Evolutionary conservation across 2,329 filamentous ascomycete species (phyloP).

Genomic region (Aspergillus amoenus): DNA sequence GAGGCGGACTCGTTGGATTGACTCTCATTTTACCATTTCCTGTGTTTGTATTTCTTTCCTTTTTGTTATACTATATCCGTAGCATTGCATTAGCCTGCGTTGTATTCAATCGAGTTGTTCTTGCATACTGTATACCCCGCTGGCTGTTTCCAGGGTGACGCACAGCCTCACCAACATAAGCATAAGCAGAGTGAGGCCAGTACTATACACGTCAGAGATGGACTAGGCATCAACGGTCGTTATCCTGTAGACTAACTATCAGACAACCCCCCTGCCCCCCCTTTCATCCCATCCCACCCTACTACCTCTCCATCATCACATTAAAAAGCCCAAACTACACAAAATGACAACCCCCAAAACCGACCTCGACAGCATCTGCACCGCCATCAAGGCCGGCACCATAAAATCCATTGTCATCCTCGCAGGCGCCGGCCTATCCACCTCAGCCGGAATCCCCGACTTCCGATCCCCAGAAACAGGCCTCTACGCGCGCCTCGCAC

Average conservation of each 20-base stretch:
- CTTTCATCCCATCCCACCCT: too few species aligned
- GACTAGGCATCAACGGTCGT: too few species aligned
- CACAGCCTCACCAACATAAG: not conserved
- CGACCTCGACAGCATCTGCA: not conserved
- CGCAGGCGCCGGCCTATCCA: slow-evolving; percentile 71
- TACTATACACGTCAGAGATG: too few species aligned
- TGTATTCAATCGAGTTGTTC: not conserved
- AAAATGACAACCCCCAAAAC: not conserved
- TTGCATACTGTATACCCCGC: not conserved
- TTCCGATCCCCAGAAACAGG: slow-evolving; percentile 84
- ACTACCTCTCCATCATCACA: not conserved
- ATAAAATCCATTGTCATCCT: slow-evolving; percentile 23
- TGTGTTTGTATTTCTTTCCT: not conserved
- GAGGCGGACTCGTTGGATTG: slow-evolving; percentile 3
- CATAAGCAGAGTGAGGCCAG: not conserved
- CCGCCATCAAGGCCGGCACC: not conserved
- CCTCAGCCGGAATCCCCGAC: slow-evolving; percentile 68
- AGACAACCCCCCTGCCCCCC: not conserved
- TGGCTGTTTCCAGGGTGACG: not conserved
- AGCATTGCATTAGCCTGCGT: not conserved
- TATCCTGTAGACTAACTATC: not conserved
- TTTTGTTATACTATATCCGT: not conserved
- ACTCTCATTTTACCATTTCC: not conserved
- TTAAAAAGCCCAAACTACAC: not conserved
- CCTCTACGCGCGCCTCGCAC: slow-evolving; percentile 78